A percentile compares a stretch with the other conserved stretches of the same genome.
These are phyloP conservation scores for Corylus avellana DNA, from an alignment of 306 rosid genomes.

Conservation along the genomic window DNA sequence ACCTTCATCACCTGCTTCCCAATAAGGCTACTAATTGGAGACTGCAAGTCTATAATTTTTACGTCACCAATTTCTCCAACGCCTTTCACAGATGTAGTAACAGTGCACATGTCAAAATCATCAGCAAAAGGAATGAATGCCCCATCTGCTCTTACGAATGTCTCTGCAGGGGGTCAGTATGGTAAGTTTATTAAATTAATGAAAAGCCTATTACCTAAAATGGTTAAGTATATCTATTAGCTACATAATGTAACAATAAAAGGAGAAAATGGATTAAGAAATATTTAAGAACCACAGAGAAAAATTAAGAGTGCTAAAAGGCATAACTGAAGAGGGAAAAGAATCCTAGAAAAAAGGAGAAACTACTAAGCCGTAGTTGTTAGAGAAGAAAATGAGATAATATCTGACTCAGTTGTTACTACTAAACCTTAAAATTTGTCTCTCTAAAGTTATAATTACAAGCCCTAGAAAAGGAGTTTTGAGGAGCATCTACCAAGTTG, in stretches of 20 bases:
- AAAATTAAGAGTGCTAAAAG: not conserved
- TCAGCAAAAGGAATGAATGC: conserved; percentile 98
- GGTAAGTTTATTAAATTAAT: not conserved
- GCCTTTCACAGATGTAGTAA: conserved; percentile 83
- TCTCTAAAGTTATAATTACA: not conserved
- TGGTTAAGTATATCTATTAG: not conserved
- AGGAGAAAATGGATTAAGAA: not conserved
- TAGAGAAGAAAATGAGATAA: not conserved
- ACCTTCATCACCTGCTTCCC: conserved; percentile 97
- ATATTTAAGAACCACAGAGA: not conserved
- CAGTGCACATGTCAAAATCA: conserved; percentile 93
- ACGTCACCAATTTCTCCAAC: conserved; percentile 85
- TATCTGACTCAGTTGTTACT: not conserved
- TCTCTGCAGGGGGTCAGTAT: conserved; percentile 62
- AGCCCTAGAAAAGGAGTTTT: not conserved
- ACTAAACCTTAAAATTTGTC: not conserved
- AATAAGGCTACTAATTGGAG: conserved; percentile 79
- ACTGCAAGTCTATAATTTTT: conserved; percentile 84
- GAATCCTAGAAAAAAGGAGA: not conserved
- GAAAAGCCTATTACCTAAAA: not conserved
- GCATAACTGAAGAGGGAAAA: not conserved
- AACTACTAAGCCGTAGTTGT: not conserved
- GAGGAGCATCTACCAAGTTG: conserved; percentile 1
- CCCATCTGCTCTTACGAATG: conserved; percentile 97
- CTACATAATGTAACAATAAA: not conserved